phyloP scores from a whole-genome alignment of 352 stramenopile genomes.

The Phytophthora ohioensis region DNA sequence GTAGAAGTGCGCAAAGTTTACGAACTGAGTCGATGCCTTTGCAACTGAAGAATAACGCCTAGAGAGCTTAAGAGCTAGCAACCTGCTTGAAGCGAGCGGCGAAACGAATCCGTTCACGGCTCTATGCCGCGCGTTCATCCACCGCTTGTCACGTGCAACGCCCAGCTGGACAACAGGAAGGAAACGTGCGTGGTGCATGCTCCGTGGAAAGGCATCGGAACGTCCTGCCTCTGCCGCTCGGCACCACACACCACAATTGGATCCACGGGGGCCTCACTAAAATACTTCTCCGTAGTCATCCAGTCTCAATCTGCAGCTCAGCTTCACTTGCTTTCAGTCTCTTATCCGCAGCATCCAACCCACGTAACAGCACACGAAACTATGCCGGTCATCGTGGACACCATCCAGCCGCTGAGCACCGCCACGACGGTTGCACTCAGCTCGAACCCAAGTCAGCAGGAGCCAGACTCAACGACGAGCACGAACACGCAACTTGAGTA shows the following conservation, averaged over 20 bases:
- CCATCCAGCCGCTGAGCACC: slow-evolving; percentile 34
- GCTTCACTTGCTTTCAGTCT: slow-evolving; percentile 5
- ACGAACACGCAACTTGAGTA: slow-evolving; percentile 41
- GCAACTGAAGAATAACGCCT: slow-evolving; percentile 5
- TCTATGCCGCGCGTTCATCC: slow-evolving; percentile 39
- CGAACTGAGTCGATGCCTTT: not conserved
- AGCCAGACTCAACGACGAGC: slow-evolving; percentile 33
- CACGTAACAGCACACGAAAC: not conserved
- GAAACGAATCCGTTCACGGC: slow-evolving; percentile 16
- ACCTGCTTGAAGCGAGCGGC: slow-evolving; percentile 8
- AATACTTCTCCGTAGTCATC: slow-evolving; percentile 10
- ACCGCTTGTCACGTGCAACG: slow-evolving; percentile 35
- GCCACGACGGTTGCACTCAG: slow-evolving; percentile 33
- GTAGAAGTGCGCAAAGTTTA: slow-evolving; percentile 6
- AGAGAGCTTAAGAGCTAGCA: not conserved
- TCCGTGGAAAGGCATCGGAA: slow-evolving; percentile 24
- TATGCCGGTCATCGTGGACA: slow-evolving; percentile 44
- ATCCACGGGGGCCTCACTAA: slow-evolving; percentile 1
- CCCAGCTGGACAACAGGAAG: slow-evolving; percentile 35
- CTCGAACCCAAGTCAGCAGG: slow-evolving; percentile 31
- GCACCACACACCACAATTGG: slow-evolving; percentile 32
- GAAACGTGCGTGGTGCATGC: slow-evolving; percentile 6
- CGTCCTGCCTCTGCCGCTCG: slow-evolving; percentile 25
- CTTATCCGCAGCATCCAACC: slow-evolving; percentile 4
- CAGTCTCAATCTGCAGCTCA: slow-evolving; percentile 6